These are phyloP conservation scores for Kwoniella shivajii DNA, from an alignment of 1,284 basidiomycete genomes.

Conservation along the genomic window DNA sequence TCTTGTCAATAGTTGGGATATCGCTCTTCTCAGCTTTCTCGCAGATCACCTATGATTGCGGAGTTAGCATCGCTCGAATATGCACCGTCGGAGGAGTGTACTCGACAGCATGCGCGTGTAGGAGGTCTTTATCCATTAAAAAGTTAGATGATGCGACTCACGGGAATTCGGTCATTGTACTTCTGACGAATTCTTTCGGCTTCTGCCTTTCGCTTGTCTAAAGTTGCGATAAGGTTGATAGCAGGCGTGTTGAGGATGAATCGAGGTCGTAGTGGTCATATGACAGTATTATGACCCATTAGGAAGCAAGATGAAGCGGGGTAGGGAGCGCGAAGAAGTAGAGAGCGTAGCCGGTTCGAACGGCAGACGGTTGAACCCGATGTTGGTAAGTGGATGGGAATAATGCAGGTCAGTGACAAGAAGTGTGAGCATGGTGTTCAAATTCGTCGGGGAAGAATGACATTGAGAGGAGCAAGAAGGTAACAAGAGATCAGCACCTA, in stretches of 20 bases:
- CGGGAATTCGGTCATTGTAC: slow-evolving; percentile 97
- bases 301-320: not conserved
- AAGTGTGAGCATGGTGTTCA: not conserved
- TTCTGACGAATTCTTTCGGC: slow-evolving; percentile 93
- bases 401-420: not conserved
- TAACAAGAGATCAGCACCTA: too few species aligned
- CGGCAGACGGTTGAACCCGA: not conserved
- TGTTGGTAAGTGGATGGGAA: not conserved
- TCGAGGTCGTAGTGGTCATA: not conserved
- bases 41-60: slow-evolving; percentile 81
- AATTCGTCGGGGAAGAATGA: too few species aligned
- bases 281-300: not conserved
- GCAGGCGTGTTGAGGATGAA: not conserved
- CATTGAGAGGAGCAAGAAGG: too few species aligned
- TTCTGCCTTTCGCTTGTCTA: slow-evolving; percentile 98
- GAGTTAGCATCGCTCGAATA: too few species aligned
- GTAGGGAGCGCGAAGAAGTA: not conserved
- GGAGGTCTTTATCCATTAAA: too few species aligned
- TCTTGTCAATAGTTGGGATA: slow-evolving; percentile 99
- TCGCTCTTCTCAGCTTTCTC: slow-evolving; percentile 99
- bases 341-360: not conserved
- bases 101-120: too few species aligned
- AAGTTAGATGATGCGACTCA: too few species aligned
- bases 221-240: too few species aligned
- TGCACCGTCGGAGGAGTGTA: too few species aligned